phyloP scores from a whole-genome alignment of 2,329 filamentous ascomycete species.

The Calonectria naviculata region DNA sequence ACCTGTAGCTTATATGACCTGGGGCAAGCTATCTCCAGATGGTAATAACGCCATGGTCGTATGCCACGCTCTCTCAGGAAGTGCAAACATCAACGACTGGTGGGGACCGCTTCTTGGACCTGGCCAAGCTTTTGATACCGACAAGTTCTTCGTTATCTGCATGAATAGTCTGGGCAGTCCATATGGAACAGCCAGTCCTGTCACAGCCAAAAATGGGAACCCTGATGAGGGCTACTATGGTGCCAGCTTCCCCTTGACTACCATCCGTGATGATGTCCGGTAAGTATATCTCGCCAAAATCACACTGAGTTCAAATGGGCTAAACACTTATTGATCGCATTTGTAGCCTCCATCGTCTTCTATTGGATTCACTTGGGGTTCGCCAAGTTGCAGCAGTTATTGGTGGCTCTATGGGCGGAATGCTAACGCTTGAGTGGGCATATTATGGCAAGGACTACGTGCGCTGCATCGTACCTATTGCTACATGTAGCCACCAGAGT shows the following conservation, averaged over 20 bases:
- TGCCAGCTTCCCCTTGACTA: slow-evolving; percentile 95
- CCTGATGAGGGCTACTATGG: slow-evolving; percentile 83
- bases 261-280: slow-evolving; percentile 95
- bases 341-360: slow-evolving; percentile 77
- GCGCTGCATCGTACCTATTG: slow-evolving; percentile 82
- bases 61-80: slow-evolving; percentile 87
- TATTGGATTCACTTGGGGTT: slow-evolving; percentile 84
- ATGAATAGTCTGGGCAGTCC: slow-evolving; percentile 89
- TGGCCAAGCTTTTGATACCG: slow-evolving; percentile 83
- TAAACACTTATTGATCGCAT: slow-evolving; percentile 24
- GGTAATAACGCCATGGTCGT: slow-evolving; percentile 78
- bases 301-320: background rate
- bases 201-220: slow-evolving; percentile 88
- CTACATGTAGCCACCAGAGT: slow-evolving; percentile 85
- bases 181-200: slow-evolving; percentile 86
- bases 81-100: slow-evolving; percentile 87
- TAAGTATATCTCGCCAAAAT: slow-evolving; percentile 51
- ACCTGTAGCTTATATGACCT: slow-evolving; percentile 75
- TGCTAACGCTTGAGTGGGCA: slow-evolving; percentile 90
- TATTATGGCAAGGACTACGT: slow-evolving; percentile 92
- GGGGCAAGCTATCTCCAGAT: slow-evolving; percentile 69
- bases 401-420: slow-evolving; percentile 87
- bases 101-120: slow-evolving; percentile 88
- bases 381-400: slow-evolving; percentile 82
- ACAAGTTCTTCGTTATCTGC: slow-evolving; percentile 86